Evolutionary conservation across 2,329 filamentous ascomycete species (phyloP).

Genomic region (Onygenales sp.): DNA sequence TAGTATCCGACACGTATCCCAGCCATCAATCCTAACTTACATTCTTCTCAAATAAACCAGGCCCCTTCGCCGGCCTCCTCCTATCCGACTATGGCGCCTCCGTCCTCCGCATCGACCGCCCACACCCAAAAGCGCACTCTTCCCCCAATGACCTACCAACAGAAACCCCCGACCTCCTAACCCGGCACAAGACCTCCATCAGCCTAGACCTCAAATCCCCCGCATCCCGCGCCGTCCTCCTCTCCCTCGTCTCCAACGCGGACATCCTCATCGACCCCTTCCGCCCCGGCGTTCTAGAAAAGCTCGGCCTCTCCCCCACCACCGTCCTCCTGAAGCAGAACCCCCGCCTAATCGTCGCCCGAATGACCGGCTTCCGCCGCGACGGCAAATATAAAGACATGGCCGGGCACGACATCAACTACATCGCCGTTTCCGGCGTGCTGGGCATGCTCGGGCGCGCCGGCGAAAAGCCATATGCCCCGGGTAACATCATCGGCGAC

Average conservation of each 20-base stretch:
- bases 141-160: slow-evolving; percentile 31
- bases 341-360: slow-evolving; percentile 66
- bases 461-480: slow-evolving; percentile 63
- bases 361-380: slow-evolving; percentile 82
- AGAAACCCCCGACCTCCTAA: slow-evolving; percentile 60
- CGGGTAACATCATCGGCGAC: slow-evolving; percentile 76
- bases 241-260: slow-evolving; percentile 50
- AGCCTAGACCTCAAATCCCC: slow-evolving; percentile 66
- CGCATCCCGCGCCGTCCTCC: slow-evolving; percentile 55
- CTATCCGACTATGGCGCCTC: slow-evolving; percentile 83
- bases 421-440: slow-evolving; percentile 78
- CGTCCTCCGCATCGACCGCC: slow-evolving; percentile 75
- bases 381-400: slow-evolving; percentile 78
- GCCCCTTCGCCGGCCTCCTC: slow-evolving; percentile 79
- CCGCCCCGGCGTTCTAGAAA: slow-evolving; percentile 82
- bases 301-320: slow-evolving; percentile 64
- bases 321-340: slow-evolving; percentile 58
- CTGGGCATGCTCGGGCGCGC: slow-evolving; percentile 65
- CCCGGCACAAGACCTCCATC: slow-evolving; percentile 72
- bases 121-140: slow-evolving; percentile 32
- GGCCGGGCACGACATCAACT: slow-evolving; percentile 96
- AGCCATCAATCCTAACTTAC: slow-evolving; percentile 11
- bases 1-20: neutral
- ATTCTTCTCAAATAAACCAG: slow-evolving; percentile 39
- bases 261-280: slow-evolving; percentile 91